Evolutionary conservation across 23 red algal species (phyloP), one percentile per base, ranked within the genome.

Genomic region (Gracilaria gracilis): DNA sequence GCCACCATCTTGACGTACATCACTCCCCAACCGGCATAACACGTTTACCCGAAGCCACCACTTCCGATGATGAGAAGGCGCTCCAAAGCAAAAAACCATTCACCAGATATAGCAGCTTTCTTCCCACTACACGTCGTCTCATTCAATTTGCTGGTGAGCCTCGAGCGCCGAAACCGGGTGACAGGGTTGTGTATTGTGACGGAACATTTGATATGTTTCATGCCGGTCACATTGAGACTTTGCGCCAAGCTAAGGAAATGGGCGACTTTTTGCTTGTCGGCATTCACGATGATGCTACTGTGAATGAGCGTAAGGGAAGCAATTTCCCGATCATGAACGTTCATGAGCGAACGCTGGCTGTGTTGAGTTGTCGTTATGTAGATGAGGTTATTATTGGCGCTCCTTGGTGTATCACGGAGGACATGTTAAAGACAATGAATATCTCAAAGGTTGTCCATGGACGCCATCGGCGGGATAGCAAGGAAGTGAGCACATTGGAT

Each of bases 371-470:
- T 81, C 66, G 84, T 33, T 94, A 96, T 59, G 97, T 98, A 2
- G 94, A 98, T 85, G 97, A 98, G 55, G 97, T 98, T 37, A 98
- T 98, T 72, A 96, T 98, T 79, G 97, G 97, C 32, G 97, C 97
- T 38, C 97, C 97, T 11, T 96, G 93, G 93, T 53, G 71, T 80
- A 77, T 98, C 19, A 93, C 97, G 17, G 90, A 96, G 40, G 97
- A 98, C 59, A 98, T 98, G 97, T 85, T 98, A 21, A 92, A 87
- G 79, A 95, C 97, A 23, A 95, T 98, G 93, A 98, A 95, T 38
- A 98, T 98, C 42, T 91, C 90, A 16, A 40, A 81, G 29, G 97
- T 98, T 5, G 90, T 95, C 24, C 97, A 98, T 53, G 97, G 97
- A 33, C 91, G 49, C 33, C 91, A 98, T 81, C 79, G 61, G 27